phyloP scores from a whole-genome alignment of 768 basidiomycete genomes.

The Tulasnella calospora region DNA sequence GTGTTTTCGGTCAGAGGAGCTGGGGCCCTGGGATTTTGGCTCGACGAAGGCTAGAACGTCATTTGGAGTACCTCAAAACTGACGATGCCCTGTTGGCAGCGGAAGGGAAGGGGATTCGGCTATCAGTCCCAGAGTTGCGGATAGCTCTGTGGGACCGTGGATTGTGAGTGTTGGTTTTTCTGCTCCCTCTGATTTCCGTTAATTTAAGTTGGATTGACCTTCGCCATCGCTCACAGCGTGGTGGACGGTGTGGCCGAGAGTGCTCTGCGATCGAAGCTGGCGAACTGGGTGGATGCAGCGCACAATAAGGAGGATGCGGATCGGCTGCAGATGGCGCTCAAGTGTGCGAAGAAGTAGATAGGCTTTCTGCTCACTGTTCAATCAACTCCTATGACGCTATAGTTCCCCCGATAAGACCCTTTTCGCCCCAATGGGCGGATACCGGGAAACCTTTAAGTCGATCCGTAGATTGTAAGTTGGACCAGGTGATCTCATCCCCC shows the following conservation, averaged over 20 bases:
- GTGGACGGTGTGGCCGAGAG: not conserved
- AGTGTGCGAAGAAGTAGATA: slow-evolving; percentile 13
- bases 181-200: not conserved
- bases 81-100: slow-evolving; percentile 62
- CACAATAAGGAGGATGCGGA: not conserved
- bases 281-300: slow-evolving; percentile 6
- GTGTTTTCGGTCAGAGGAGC: slow-evolving; percentile 39
- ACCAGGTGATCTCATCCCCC: no score
- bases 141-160: slow-evolving; percentile 73
- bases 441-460: no score
- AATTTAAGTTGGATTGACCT: not conserved
- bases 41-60: slow-evolving; percentile 38
- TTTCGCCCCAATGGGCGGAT: no score
- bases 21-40: slow-evolving; percentile 40
- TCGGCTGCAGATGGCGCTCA: not conserved
- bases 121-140: slow-evolving; percentile 54
- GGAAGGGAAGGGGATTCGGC: slow-evolving; percentile 43
- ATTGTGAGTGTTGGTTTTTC: slow-evolving; percentile 49
- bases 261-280: slow-evolving; percentile 14
- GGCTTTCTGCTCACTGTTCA: not conserved
- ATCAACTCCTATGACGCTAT: not conserved
- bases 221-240: not conserved
- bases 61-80: slow-evolving; percentile 42
- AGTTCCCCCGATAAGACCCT: no score
- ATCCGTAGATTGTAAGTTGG: no score